phyloP scores from a whole-genome alignment of 2,329 filamentous ascomycete genomes.

The Aspergillus pseudoterreus region DNA sequence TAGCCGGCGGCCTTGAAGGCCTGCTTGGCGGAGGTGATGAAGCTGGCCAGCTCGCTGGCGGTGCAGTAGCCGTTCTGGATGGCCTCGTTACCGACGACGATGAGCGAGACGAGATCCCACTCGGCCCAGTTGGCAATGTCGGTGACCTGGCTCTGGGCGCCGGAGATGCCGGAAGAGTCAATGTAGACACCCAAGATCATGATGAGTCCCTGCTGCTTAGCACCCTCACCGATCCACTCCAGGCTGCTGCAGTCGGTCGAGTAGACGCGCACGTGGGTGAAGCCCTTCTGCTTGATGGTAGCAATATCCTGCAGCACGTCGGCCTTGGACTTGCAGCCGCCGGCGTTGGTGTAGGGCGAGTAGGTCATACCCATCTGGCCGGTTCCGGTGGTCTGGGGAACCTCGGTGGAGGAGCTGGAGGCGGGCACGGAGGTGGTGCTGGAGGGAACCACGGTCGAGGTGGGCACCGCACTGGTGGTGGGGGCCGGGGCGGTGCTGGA shows the following conservation, averaged over 20 bases:
- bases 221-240: constrained; percentile 68
- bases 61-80: constrained; percentile 70
- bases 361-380: constrained; percentile 72
- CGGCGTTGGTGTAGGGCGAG: constrained; percentile 63
- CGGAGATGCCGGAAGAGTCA: constrained; percentile 57
- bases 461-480: constrained; percentile 18
- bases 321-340: constrained; percentile 61
- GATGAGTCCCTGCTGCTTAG: constrained; percentile 63
- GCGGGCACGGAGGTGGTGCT: constrained; percentile 15
- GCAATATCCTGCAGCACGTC: constrained; percentile 60
- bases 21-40: constrained; percentile 65
- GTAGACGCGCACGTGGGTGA: constrained; percentile 76
- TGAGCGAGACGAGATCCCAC: constrained; percentile 72
- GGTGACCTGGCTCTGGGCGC: constrained; percentile 68
- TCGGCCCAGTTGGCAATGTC: constrained; percentile 68
- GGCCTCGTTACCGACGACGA: constrained; percentile 89
- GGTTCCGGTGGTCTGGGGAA: constrained; percentile 29
- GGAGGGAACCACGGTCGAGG: constrained; percentile 14
- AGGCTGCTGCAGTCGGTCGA: constrained; percentile 86
- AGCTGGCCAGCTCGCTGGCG: constrained; percentile 61
- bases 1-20: constrained; percentile 64
- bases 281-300: constrained; percentile 62
- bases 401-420: constrained; percentile 14
- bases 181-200: constrained; percentile 89
- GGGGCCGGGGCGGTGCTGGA: constrained; percentile 18